Evolutionary conservation across 352 stramenopile species (phyloP), one percentile per base, ranked within the genome.

Genomic region (Phytophthora vignae): DNA sequence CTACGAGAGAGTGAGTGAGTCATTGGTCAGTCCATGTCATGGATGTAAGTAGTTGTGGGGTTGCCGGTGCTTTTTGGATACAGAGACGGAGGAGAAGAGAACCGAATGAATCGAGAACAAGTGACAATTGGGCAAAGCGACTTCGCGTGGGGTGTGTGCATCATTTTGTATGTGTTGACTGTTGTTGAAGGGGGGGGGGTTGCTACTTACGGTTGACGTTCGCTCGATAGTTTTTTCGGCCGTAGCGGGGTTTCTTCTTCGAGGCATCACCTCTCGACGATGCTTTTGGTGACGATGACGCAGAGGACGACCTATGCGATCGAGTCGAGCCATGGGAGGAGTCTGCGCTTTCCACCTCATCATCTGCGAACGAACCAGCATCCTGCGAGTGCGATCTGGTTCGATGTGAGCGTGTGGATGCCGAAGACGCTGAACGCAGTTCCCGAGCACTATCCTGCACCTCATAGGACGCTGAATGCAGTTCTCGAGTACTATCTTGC

Each of bases 161-260:
- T 62, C 12, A 7, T 69, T 21, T 66, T 70, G 22, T 33, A 27
- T 64, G 62, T 29, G 19, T 46, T 58, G 29, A 8, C 55, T 38
- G 8, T 71, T 67, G 44, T 49, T 49, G 31, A 27, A 27, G 22
- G 22, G 22, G 22, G 25, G 27, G 8, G 21, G 19, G 19, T 44
- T n/a, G 15, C 44, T 91, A 91, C 69, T 90, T 91, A 52, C 84
- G 82, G 44, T 69, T 81, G 21, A 74, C 88, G 54, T 91, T 86
- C 9, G 87, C 84, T 42, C 85, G 85, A 66, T 94, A 94, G 64
- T 94, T 83, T 67, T 93, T 93, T 21, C 87, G 75, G 1, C 87
- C 88, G 56, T 95, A 95, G 31, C 87, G 77, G 31, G 25, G 21
- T 53, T 91, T 93, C 64, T 88, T 88, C 22, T 75, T 73, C 3